A percentile compares a stretch with the other conserved stretches of the same genome.
Evolutionary conservation across 148 eudicot genomes (phyloP).

Genomic region (Beta vulgaris): DNA sequence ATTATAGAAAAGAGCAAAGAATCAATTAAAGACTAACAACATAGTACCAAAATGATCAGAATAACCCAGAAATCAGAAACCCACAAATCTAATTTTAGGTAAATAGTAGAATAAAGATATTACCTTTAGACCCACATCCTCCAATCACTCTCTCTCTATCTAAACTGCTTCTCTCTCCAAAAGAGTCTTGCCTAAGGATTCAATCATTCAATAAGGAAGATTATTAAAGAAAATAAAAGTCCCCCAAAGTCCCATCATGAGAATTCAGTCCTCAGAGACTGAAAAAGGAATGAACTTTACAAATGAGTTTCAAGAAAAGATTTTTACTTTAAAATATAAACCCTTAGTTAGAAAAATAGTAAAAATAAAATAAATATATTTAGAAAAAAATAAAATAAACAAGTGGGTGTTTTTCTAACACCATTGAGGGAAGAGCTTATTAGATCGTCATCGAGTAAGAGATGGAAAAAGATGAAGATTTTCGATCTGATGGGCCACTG

Average conservation of each 20-base stretch:
- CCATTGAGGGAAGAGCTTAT: conserved; percentile 42
- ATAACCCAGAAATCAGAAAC: conserved; percentile 27
- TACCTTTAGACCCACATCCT: conserved; percentile 90
- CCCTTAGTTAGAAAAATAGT: not conserved
- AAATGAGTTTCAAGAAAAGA: conserved; percentile 22
- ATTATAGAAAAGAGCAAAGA: conserved; percentile 18
- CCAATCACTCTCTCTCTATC: conserved; percentile 32
- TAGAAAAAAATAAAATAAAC: conserved; percentile 10
- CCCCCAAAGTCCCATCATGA: conserved; percentile 32
- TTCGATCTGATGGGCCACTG: conserved; percentile 87
- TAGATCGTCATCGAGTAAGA: conserved; percentile 19
- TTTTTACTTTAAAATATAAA: conserved; percentile 4
- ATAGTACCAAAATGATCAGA: conserved; percentile 24
- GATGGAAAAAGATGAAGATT: conserved; percentile 47
- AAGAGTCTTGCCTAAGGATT: conserved; percentile 32
- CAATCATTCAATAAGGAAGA: conserved; percentile 36
- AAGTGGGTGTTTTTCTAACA: conserved; percentile 34
- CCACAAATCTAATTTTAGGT: conserved; percentile 29
- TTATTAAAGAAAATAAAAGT: conserved; percentile 9
- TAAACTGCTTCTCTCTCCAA: conserved; percentile 13
- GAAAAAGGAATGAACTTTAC: conserved; percentile 38
- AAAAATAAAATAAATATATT: conserved; percentile 8
- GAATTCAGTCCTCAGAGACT: conserved; percentile 33
- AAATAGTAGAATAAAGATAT: conserved; percentile 8
- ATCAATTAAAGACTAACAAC: conserved; percentile 17